These are phyloP conservation scores for Tricholoma hemisulphureum DNA, from an alignment of 768 basidiomycete genomes.

Conservation along the genomic window DNA sequence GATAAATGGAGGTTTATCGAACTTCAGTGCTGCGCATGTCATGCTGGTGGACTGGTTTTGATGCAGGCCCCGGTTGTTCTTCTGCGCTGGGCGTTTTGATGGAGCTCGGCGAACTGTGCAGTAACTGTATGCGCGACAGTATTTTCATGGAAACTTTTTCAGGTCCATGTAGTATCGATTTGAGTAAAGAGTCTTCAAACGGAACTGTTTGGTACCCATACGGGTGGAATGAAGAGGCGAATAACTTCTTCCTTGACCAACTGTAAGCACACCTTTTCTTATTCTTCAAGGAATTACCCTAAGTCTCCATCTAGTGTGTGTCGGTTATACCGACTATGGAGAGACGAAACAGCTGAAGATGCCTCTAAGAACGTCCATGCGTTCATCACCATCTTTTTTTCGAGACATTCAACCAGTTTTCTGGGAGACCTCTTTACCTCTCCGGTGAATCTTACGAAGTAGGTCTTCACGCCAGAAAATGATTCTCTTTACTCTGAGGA, in stretches of 20 bases:
- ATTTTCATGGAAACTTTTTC: background rate
- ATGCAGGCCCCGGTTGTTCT: slow-evolving; percentile 53
- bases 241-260: slow-evolving; percentile 73
- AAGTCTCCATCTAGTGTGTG: slow-evolving; percentile 55
- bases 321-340: slow-evolving; percentile 69
- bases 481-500: background rate
- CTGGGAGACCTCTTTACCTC: slow-evolving; percentile 66
- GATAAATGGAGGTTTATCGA: slow-evolving; percentile 56
- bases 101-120: slow-evolving; percentile 54
- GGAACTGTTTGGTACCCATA: slow-evolving; percentile 64
- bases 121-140: background rate
- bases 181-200: slow-evolving; percentile 51
- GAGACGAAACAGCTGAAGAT: slow-evolving; percentile 77
- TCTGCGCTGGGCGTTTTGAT: slow-evolving; percentile 63
- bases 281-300: background rate
- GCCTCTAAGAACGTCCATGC: slow-evolving; percentile 75
- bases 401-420: slow-evolving; percentile 71
- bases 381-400: slow-evolving; percentile 82
- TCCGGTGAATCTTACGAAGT: slow-evolving; percentile 82
- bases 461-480: slow-evolving; percentile 21
- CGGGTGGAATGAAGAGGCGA: slow-evolving; percentile 64
- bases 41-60: background rate
- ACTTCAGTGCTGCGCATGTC: background rate
- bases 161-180: slow-evolving; percentile 53
- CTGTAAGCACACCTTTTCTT: slow-evolving; percentile 33